Conservation (phyloP, 306 rosid genomes). For the Rosa lucieae region DNA sequence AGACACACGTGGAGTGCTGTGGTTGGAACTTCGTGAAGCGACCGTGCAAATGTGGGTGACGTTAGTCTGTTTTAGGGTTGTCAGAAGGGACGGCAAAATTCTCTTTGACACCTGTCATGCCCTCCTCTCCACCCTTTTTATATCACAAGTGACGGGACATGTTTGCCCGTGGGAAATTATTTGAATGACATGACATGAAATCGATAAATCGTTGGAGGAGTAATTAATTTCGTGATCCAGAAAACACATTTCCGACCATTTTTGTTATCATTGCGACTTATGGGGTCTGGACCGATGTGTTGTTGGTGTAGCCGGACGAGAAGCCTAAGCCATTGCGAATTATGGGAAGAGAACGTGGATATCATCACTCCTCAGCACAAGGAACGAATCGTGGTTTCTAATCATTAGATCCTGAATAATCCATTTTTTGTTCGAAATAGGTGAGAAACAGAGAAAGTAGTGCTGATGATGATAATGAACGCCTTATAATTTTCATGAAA, state of each 20-base stretch:
- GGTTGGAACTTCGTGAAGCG: conserved; percentile 3
- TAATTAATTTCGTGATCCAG: too few relatives aligned
- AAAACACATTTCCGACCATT: background rate
- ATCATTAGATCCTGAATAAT: background rate
- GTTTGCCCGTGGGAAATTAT: too few relatives aligned
- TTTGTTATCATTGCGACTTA: too few relatives aligned
- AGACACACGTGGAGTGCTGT: background rate
- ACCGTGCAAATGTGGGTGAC: too few relatives aligned
- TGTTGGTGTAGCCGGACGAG: background rate
- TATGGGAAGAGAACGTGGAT: background rate
- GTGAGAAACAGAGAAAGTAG: background rate
- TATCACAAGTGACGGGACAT: too few relatives aligned
- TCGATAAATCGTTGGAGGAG: too few relatives aligned
- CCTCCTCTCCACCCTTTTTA: too few relatives aligned
- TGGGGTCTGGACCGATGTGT: background rate
- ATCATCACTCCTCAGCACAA: background rate
- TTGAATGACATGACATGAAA: too few relatives aligned
- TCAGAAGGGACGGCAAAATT: too few relatives aligned
- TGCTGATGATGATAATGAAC: background rate
- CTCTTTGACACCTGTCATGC: too few relatives aligned
- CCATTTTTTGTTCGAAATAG: background rate
- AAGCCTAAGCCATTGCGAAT: background rate
- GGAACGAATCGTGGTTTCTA: background rate
- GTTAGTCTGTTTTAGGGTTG: too few relatives aligned
- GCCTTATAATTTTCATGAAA: background rate